Conservation (phyloP, 257 asterid genomes). For the Jacaranda copaia region DNA sequence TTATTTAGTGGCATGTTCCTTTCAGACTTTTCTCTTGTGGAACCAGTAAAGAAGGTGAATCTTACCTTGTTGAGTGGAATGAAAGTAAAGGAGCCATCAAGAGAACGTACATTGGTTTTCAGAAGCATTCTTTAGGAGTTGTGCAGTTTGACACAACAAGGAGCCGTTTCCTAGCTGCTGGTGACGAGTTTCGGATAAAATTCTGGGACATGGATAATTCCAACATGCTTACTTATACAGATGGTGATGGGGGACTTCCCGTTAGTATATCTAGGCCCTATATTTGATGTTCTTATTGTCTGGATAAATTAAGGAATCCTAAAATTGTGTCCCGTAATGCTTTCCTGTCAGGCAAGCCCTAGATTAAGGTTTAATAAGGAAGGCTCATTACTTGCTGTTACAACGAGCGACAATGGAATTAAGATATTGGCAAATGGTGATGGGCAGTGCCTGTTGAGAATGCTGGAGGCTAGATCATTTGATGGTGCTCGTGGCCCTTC, state of each 20-base stretch:
- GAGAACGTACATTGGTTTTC: constrained; percentile 87
- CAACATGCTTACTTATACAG: constrained; percentile 69
- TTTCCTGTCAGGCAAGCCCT: constrained; percentile 78
- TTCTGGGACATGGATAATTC: constrained; percentile 98
- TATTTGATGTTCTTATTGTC: constrained; percentile 30
- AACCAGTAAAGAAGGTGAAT: constrained; percentile 98
- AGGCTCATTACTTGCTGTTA: constrained; percentile 90
- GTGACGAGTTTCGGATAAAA: constrained; percentile 92
- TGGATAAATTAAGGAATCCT: constrained; percentile 14
- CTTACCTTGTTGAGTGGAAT: constrained; percentile 99
- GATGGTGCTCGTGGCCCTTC: constrained; percentile 79
- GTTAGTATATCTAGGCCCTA: constrained; percentile 54
- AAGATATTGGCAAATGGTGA: constrained; percentile 83
- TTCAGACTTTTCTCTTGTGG: constrained; percentile 97
- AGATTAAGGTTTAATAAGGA: constrained; percentile 86
- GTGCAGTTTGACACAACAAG: constrained; percentile 95
- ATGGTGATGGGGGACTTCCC: constrained; percentile 94
- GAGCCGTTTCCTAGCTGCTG: constrained; percentile 92
- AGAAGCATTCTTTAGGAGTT: constrained; percentile 88
- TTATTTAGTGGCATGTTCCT: constrained; percentile 36
- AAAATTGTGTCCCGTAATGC: constrained; percentile 10
- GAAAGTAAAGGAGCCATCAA: constrained; percentile 98
- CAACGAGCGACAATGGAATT: constrained; percentile 91
- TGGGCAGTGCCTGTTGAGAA: constrained; percentile 84
- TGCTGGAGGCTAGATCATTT: constrained; percentile 75